Evolutionary conservation across 164 flowering plant genomes (phyloP), one percentile per base, ranked within the genome.

Genomic region (Akebia trifoliata): DNA sequence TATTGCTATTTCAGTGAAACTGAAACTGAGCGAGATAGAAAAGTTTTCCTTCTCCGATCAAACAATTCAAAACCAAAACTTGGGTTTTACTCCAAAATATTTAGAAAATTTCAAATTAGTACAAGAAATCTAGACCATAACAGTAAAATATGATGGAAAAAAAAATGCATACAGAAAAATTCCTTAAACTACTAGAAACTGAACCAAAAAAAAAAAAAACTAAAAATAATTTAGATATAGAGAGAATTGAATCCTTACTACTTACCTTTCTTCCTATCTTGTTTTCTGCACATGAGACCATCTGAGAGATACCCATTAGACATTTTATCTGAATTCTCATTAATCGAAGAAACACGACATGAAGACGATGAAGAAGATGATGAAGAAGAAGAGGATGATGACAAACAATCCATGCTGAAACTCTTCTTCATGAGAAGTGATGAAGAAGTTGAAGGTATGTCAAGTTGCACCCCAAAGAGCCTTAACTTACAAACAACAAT

Each of bases 381-480:
- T 6, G 62, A 62, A 5, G 84, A 54, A 2, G 79, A 49, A 14
- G 79, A 66, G 8, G 79, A 63, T 1, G 81, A 66, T 17, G 77
- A 46, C 47, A 88, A 71, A 64, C 83, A 71, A 37, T 80, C 87
- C 82, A 78, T 68, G 73, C 90, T 83, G 29, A 79, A 69, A 54
- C 90, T 74, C 60, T 85, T 85, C 78, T 74, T 78, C 75, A 81
- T 68, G 53, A 75, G 37, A 40, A 62, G 8, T 2, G 64, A 26
- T 32, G 60, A 18, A 34, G 58, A 22, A 24, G 65, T 44, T 15
- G 76, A 51, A 57, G 72, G 67, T 1, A 66, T 15, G 44, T 79
- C 82, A 59, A 88, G 81, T 51, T 80, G 87, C 20, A 88, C 92
- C 0, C 96, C 96, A 62, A 88, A 88, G 25, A 88, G 86, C 77